These are phyloP conservation scores for Parathielavia hyrcaniae DNA, from an alignment of 495 filamentous ascomycete genomes.

Conservation along the genomic window DNA sequence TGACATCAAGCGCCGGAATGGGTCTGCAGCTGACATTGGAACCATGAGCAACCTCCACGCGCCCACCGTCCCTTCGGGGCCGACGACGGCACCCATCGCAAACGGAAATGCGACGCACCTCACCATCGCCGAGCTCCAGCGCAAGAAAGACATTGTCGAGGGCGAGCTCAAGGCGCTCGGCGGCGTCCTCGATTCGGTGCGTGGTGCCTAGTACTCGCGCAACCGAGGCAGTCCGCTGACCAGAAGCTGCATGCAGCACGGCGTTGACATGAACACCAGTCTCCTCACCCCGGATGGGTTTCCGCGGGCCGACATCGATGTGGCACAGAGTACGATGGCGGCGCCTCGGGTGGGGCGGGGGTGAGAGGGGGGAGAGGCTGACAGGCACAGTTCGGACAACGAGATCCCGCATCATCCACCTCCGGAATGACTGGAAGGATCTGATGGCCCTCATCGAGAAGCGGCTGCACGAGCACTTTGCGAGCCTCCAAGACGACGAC, in stretches of 20 bases:
- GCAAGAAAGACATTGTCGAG: conserved; percentile 75
- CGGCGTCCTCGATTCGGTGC: conserved; percentile 79
- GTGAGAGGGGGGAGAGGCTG: conserved; percentile 15
- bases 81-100: conserved; percentile 46
- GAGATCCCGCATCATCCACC: conserved; percentile 76
- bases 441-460: conserved; percentile 77
- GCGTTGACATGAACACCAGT: conserved; percentile 84
- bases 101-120: conserved; percentile 54
- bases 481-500: conserved; percentile 40
- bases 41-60: conserved; percentile 68
- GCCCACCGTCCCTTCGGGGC: conserved; percentile 67
- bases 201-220: conserved; percentile 24
- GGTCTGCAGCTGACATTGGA: conserved; percentile 25
- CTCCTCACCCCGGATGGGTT: conserved; percentile 89
- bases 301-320: conserved; percentile 87
- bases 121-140: conserved; percentile 53
- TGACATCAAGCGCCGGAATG: conserved; percentile 14
- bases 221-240: conserved; percentile 14
- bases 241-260: conserved; percentile 55
- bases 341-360: background rate
- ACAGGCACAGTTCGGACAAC: conserved; percentile 71
- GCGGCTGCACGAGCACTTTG: conserved; percentile 74
- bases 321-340: conserved; percentile 72
- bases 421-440: conserved; percentile 89
- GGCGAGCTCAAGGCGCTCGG: conserved; percentile 77